phyloP scores from a whole-genome alignment of 257 asterid species.

The Perilla frutescens region DNA sequence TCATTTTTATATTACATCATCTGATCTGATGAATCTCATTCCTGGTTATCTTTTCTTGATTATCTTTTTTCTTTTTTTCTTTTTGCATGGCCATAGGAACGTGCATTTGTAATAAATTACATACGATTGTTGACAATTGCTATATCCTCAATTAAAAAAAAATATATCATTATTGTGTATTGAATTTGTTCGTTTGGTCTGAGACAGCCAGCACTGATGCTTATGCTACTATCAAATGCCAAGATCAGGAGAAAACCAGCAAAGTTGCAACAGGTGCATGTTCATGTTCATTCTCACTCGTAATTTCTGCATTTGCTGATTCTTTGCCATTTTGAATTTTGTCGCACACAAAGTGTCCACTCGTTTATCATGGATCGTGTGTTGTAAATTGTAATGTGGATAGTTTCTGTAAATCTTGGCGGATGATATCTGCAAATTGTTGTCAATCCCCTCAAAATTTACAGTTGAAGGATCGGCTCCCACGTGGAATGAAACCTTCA shows the following conservation, averaged over 20 bases:
- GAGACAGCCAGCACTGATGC: conserved; percentile 64
- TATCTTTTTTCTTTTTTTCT: background rate
- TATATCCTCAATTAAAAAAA: background rate
- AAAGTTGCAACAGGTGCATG: conserved; percentile 59
- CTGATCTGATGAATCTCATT: background rate
- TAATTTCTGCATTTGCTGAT: background rate
- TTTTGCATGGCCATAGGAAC: background rate
- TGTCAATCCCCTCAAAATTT: background rate
- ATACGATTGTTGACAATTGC: background rate
- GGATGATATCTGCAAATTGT: background rate
- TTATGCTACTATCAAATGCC: conserved; percentile 56
- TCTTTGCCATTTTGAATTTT: background rate
- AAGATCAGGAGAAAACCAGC: conserved; percentile 70
- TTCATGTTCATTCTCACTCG: background rate
- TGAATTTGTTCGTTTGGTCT: conserved; percentile 19
- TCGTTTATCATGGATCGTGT: background rate
- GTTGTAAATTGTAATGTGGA: background rate
- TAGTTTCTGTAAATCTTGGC: background rate
- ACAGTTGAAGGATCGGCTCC: conserved; percentile 64
- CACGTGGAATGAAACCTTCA: conserved; percentile 77
- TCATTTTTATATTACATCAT: background rate
- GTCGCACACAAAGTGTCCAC: too few relatives aligned
- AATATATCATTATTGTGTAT: background rate
- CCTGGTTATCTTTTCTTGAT: background rate
- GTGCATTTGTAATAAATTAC: background rate